phyloP scores from a whole-genome alignment of 2,329 filamentous ascomycete genomes.

The Bisporella sp. region DNA sequence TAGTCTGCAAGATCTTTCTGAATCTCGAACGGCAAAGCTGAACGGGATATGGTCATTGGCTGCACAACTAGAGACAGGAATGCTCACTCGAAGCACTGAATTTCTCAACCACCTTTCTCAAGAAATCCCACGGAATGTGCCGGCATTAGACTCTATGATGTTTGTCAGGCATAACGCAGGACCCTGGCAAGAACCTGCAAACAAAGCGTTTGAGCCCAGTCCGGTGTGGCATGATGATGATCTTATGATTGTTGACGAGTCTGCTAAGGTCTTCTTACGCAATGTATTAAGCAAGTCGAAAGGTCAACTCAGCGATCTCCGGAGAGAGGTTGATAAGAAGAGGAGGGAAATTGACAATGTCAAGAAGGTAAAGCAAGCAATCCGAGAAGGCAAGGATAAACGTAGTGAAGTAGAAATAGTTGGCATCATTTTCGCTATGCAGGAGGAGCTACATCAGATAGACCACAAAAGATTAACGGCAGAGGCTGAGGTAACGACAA shows the following conservation, averaged over 20 bases:
- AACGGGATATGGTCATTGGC: conserved; percentile 83
- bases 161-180: conserved; percentile 88
- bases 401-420: conserved; percentile 84
- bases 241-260: conserved; percentile 76
- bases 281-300: conserved; percentile 93
- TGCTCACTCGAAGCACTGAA: conserved; percentile 65
- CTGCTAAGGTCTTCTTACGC: conserved; percentile 81
- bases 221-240: conserved; percentile 96
- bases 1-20: conserved; percentile 86
- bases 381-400: conserved; percentile 79
- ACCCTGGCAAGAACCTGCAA: conserved; percentile 73
- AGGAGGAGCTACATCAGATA: conserved; percentile 77
- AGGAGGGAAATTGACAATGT: conserved; percentile 74
- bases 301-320: conserved; percentile 69
- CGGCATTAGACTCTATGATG: conserved; percentile 93
- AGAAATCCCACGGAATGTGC: conserved; percentile 83
- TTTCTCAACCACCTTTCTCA: conserved; percentile 65
- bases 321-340: conserved; percentile 80
- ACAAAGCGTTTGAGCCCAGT: conserved; percentile 87
- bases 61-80: conserved; percentile 70
- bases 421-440: conserved; percentile 71
- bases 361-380: conserved; percentile 64
- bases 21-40: conserved; percentile 77
- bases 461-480: conserved; percentile 80
- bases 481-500: conserved; percentile 88